Evolutionary conservation across 2,329 filamentous ascomycete species (phyloP).

Genomic region (Aspergillus glaucus): DNA sequence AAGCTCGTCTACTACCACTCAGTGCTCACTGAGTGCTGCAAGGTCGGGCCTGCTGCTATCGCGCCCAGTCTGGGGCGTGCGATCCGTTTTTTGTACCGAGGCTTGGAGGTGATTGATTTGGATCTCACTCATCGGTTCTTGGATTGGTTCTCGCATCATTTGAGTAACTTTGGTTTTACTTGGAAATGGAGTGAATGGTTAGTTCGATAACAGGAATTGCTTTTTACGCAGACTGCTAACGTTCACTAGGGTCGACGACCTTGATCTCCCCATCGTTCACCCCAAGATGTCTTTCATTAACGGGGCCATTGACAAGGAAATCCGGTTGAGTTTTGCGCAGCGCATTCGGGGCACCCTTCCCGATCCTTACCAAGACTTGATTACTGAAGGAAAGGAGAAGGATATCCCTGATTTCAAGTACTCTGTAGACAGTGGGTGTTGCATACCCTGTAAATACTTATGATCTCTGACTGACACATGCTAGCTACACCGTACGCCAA

Average conservation of each 20-base stretch:
- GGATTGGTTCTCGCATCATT: conserved; percentile 96
- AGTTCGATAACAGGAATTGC: conserved; percentile 16
- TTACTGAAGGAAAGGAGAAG: conserved; percentile 82
- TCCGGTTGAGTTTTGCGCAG: conserved; percentile 90
- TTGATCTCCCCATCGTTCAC: conserved; percentile 67
- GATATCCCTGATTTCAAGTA: conserved; percentile 97
- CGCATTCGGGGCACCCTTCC: conserved; percentile 92
- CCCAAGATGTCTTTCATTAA: conserved; percentile 91
- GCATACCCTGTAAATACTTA: not conserved
- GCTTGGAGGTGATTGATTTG: conserved; percentile 73
- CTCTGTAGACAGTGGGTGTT: conserved; percentile 59
- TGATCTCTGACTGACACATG: conserved; percentile 8
- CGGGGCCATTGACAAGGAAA: conserved; percentile 90
- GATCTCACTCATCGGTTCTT: conserved; percentile 82
- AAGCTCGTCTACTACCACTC: conserved; percentile 97
- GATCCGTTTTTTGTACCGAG: conserved; percentile 84
- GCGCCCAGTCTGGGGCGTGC: conserved; percentile 88
- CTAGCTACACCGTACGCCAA: conserved; percentile 71
- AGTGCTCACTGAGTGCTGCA: conserved; percentile 89
- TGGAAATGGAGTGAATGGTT: conserved; percentile 99
- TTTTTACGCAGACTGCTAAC: conserved; percentile 11
- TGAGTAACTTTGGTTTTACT: conserved; percentile 98
- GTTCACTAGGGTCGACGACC: conserved; percentile 62
- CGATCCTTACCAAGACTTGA: conserved; percentile 70
- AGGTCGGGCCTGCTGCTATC: conserved; percentile 91